These are phyloP conservation scores for Calophaca sinica DNA, from an alignment of 306 rosid genomes.

Conservation along the genomic window DNA sequence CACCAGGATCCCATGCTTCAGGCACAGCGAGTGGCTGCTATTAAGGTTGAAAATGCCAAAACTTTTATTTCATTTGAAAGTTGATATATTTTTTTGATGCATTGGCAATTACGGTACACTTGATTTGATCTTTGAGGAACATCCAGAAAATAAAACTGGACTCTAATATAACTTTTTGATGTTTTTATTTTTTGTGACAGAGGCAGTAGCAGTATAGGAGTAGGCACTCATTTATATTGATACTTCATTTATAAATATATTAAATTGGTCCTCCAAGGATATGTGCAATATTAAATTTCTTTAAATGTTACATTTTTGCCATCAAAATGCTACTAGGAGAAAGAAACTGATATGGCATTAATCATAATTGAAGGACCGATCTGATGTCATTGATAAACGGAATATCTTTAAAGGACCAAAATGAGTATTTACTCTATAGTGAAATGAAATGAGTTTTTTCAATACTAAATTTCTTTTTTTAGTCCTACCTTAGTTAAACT, in stretches of 20 bases:
- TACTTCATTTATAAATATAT: slow-evolving; percentile 19
- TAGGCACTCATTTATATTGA: neutral
- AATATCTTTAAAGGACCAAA: neutral
- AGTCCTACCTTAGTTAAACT: neutral
- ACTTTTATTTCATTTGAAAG: slow-evolving; percentile 24
- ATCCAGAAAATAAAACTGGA: neutral
- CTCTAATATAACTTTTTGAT: neutral
- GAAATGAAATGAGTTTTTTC: neutral
- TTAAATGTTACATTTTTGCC: neutral
- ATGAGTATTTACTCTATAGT: neutral
- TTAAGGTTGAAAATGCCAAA: slow-evolving; percentile 68
- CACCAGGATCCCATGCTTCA: slow-evolving; percentile 86
- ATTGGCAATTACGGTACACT: slow-evolving; percentile 3
- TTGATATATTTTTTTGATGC: slow-evolving; percentile 8
- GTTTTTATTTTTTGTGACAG: neutral
- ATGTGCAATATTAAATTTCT: neutral
- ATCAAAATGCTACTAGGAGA: slow-evolving; percentile 4
- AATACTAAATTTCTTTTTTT: neutral
- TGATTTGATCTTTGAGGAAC: neutral
- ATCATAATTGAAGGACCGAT: neutral
- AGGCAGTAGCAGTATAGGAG: neutral
- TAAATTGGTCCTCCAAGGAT: slow-evolving; percentile 5
- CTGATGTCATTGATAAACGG: neutral
- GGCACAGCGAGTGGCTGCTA: slow-evolving; percentile 95
- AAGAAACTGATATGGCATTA: neutral